Percentiles rank a stretch among this genome's conserved stretches.
phyloP scores from a whole-genome alignment of 1,284 basidiomycete genomes.

The Phellinidium pouzarii region DNA sequence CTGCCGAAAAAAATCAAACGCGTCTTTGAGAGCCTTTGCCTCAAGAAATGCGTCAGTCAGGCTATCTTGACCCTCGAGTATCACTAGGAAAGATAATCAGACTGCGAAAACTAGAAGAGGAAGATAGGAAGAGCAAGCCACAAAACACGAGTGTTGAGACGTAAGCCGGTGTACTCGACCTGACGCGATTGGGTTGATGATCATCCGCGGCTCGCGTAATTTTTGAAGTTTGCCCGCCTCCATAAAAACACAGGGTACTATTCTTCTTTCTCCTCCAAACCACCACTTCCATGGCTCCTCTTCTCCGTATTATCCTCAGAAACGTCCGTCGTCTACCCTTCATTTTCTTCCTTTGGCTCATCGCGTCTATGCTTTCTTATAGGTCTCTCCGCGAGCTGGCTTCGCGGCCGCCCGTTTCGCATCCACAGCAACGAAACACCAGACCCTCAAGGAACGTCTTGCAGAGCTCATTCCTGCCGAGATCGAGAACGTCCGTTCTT shows the following conservation, averaged over 20 bases:
- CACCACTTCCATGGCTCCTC: conserved; percentile 27
- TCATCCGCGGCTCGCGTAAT: too few species aligned
- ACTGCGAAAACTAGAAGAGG: too few species aligned
- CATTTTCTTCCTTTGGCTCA: conserved; percentile 1
- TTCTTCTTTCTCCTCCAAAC: conserved; percentile 12
- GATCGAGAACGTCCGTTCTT: conserved; percentile 65
- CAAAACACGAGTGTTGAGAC: too few species aligned
- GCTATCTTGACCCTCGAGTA: conserved; percentile 48
- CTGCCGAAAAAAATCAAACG: conserved; percentile 39
- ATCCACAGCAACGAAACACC: conserved; percentile 61
- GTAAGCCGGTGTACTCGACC: too few species aligned
- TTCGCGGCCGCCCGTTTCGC: conserved; percentile 42
- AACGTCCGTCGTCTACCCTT: conserved; percentile 42
- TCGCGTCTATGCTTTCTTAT: not conserved
- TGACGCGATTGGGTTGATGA: too few species aligned
- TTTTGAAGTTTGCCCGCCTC: too few species aligned
- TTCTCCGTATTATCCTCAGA: conserved; percentile 39
- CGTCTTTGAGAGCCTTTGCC: conserved; percentile 46
- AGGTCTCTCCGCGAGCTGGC: conserved; percentile 12
- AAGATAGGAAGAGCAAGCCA: too few species aligned
- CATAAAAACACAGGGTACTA: too few species aligned
- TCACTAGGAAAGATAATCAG: too few species aligned
- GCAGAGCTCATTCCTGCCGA: conserved; percentile 87
- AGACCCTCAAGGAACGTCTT: conserved; percentile 84
- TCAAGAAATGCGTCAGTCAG: conserved; percentile 52